A percentile compares a stretch with the other conserved stretches of the same genome.
These are phyloP conservation scores for Komagataella ulmi DNA, from an alignment of 805 yeast species.

Conservation along the genomic window DNA sequence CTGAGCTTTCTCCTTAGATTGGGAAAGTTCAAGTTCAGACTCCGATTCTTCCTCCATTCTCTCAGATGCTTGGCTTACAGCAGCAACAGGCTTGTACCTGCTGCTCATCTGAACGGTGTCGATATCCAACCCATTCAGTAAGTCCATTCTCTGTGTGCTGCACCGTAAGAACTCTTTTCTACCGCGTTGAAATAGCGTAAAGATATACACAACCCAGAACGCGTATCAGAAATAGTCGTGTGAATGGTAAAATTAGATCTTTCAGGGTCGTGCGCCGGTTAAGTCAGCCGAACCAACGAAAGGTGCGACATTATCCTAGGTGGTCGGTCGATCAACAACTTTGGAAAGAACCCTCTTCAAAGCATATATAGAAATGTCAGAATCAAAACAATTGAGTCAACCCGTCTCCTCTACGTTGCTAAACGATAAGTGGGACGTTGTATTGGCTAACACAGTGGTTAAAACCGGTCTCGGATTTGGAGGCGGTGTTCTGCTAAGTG, in stretches of 20 bases:
- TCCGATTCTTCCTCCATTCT: not conserved
- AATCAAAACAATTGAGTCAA: not conserved
- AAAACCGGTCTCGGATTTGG: slow-evolving; percentile 96
- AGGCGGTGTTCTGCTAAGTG: slow-evolving; percentile 88
- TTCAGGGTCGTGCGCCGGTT: not conserved
- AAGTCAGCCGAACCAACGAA: not conserved
- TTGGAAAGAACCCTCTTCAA: not conserved
- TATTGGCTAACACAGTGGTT: slow-evolving; percentile 83
- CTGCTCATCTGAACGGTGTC: not conserved
- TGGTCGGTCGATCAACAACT: not conserved
- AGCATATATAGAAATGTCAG: not conserved
- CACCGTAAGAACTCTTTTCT: slow-evolving; percentile 1
- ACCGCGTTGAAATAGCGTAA: not conserved
- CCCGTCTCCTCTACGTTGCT: not conserved
- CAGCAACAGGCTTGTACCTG: not conserved
- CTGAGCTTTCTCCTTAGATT: not conserved
- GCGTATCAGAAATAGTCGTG: not conserved
- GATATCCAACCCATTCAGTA: slow-evolving; percentile 1
- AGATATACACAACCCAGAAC: not conserved
- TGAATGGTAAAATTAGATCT: not conserved
- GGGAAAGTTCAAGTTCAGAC: not conserved
- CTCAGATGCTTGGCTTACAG: not conserved
- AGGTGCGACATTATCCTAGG: not conserved
- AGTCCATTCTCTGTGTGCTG: not conserved
- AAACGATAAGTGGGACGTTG: slow-evolving; percentile 76